Evolutionary conservation across 257 asterid genomes (phyloP).

Genomic region (Verbena officinalis): DNA sequence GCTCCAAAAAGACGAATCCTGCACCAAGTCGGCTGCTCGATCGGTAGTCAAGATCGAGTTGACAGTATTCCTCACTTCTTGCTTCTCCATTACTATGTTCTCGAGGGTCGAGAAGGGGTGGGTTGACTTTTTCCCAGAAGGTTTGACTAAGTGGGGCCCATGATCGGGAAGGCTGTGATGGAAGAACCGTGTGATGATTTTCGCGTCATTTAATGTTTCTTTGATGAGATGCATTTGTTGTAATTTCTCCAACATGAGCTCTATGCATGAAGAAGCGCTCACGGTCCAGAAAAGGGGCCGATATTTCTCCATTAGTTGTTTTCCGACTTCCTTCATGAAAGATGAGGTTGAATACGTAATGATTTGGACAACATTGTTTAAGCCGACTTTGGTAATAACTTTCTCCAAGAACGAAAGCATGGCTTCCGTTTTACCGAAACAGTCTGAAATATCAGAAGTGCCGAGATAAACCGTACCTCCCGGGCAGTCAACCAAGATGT

Average conservation of each 20-base stretch:
- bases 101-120: constrained; percentile 54
- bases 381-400: constrained; percentile 49
- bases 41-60: constrained; percentile 30
- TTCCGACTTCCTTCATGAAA: constrained; percentile 53
- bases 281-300: constrained; percentile 56
- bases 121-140: constrained; percentile 35
- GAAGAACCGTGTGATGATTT: constrained; percentile 43
- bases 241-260: constrained; percentile 64
- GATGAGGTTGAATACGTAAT: constrained; percentile 47
- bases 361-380: constrained; percentile 56
- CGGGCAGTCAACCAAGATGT: constrained; percentile 52
- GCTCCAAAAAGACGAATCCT: constrained; percentile 48
- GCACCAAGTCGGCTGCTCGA: constrained; percentile 43
- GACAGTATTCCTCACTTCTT: constrained; percentile 36
- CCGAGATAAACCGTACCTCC: constrained; percentile 54
- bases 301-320: constrained; percentile 40
- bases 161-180: constrained; percentile 32
- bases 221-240: constrained; percentile 20
- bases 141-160: constrained; percentile 30
- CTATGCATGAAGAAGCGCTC: constrained; percentile 58
- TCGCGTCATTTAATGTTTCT: constrained; percentile 49
- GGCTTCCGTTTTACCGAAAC: constrained; percentile 27
- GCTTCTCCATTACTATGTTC: constrained; percentile 44
- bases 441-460: constrained; percentile 44
- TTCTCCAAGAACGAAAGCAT: constrained; percentile 36